Base-by-base conservation (phyloP, 768 basidiomycete species). In the Calvatia gigantea region DNA sequence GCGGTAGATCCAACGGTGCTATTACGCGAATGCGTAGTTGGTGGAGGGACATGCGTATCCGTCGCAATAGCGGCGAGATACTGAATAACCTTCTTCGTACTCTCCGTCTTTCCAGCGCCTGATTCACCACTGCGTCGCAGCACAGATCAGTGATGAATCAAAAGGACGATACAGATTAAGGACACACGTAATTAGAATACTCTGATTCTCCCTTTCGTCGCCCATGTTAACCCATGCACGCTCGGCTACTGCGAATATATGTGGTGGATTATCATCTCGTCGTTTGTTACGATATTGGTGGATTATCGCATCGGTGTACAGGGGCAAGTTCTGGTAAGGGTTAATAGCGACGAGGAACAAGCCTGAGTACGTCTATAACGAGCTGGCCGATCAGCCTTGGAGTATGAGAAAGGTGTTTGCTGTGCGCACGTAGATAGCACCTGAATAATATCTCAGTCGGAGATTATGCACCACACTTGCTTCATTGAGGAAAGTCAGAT, bases 381-480 rank as follows among this genome's bases (percentile, higher is more conserved):
- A 55, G 12, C n/a, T n/a, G 12, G 19, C 32, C 2, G 54, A 41
- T 58, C 7, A 37, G 15, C 45, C 48, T 39, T 51, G 35, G 62
- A 49, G 29, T 56, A 19, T 19, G 41, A 42, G n/a, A 25, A 47
- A 46, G 53, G 23, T 27, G 3, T 23, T 46, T 19, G 45, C 17
- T 33, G 79, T 83, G 78, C 91, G 68, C 67, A 94, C 94, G 73
- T 96, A 96, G 62, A 98, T 97, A 50, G 89, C 85, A 35, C 90
- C 93, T 42, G 89, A 89, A 48, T 89, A 89, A 70, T 94, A 98
- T 70, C 97, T 81, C 63, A 92, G 74, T 56, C 94, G 84, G 27
- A 98, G 83, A 73, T 98, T 98, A 68, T 98, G 93, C n/a, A 98
- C 95, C 41, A 99, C 97, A 62, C 91, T 94, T 9, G 97, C 95